Percentiles rank a stretch among this genome's conserved stretches.
phyloP scores from a whole-genome alignment of 2,329 filamentous ascomycete genomes.

The Lecanicillium sp. region DNA sequence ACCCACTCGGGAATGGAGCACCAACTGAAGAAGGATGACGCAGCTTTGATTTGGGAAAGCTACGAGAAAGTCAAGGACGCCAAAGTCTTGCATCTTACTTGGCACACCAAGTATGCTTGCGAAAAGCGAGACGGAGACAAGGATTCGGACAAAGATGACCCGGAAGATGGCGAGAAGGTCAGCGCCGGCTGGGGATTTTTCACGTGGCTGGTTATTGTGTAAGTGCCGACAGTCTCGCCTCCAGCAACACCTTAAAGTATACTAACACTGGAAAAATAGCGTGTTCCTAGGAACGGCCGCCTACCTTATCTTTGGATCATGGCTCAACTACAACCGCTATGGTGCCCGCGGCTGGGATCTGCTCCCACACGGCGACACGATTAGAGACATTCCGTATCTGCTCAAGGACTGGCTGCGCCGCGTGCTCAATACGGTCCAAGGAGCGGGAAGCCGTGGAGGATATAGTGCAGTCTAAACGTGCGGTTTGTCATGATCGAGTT shows the following conservation, averaged over 20 bases:
- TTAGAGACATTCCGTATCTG: conserved; percentile 87
- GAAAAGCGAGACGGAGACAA: conserved; percentile 43
- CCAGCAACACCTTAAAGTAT: background rate
- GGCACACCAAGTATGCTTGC: conserved; percentile 85
- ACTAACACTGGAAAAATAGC: conserved; percentile 38
- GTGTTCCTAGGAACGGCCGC: conserved; percentile 76
- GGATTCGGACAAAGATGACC: conserved; percentile 26
- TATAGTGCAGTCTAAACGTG: conserved; percentile 77
- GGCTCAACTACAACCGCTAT: conserved; percentile 98
- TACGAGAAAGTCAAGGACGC: conserved; percentile 56
- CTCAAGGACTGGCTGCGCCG: conserved; percentile 79
- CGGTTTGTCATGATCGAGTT: too few relatives aligned
- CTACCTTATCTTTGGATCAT: conserved; percentile 96
- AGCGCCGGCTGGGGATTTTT: conserved; percentile 82
- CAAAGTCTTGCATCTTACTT: conserved; percentile 65
- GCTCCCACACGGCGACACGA: conserved; percentile 83
- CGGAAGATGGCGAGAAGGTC: conserved; percentile 35
- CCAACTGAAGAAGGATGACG: conserved; percentile 45
- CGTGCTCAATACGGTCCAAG: conserved; percentile 77
- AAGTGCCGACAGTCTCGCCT: conserved; percentile 37
- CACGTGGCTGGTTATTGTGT: conserved; percentile 95
- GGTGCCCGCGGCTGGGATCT: conserved; percentile 93
- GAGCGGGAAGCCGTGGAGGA: conserved; percentile 74
- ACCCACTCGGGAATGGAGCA: conserved; percentile 36
- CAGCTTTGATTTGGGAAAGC: conserved; percentile 67